Base-by-base conservation (phyloP, 176 grass and related monocot species). In the Eremochloa ophiuroides region DNA sequence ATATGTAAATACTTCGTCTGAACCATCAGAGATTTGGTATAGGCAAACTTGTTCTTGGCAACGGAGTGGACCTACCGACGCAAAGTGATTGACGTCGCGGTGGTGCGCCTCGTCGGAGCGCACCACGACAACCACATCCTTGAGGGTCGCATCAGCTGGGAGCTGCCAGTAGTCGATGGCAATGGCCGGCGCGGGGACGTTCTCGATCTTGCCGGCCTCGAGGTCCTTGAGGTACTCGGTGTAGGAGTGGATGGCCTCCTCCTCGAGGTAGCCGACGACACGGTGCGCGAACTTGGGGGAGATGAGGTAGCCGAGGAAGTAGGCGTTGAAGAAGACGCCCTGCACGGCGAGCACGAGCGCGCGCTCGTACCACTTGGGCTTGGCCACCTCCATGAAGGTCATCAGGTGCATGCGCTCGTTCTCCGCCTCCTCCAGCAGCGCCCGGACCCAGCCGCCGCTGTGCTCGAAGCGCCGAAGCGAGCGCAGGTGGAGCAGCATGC, bases 121-220 rank as follows among this genome's bases (percentile, higher is more conserved):
- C 41, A 97, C 87, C 47, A 85, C 87, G 11, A 28, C 15, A 56
- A 97, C 94, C 34, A 97, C 89, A 48, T 94, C 91, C 86, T 74
- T 86, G 53, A 93, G 88, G 38, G 75, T 93, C 42, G 90, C 90
- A 4, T 89, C 71, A 6, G 85, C 35, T 0, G 94, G 79, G 33
- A 97, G 88, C 56, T 91, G 85, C 91, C 91, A 93, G 86, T 97
- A 97, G 79, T 93, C 94, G 78, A 97, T 91, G 73, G 94, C 94
- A n/a, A 93, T 91, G 67, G 88, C 75, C 0, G 91, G 93, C 0
- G 93, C 93, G 11, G 87, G 93, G 26, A 90, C 70, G 79, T 95
- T 95, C 27, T 90, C 82, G 47, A 95, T 90, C 85, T 86, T 95
- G 22, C 93, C 90, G 7, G 17, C 84, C 27, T 95, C 93, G 7